A percentile compares a stretch with the other conserved stretches of the same genome.
Evolutionary conservation across 1,284 basidiomycete genomes (phyloP).

Genomic region (Chalciporus sp.): DNA sequence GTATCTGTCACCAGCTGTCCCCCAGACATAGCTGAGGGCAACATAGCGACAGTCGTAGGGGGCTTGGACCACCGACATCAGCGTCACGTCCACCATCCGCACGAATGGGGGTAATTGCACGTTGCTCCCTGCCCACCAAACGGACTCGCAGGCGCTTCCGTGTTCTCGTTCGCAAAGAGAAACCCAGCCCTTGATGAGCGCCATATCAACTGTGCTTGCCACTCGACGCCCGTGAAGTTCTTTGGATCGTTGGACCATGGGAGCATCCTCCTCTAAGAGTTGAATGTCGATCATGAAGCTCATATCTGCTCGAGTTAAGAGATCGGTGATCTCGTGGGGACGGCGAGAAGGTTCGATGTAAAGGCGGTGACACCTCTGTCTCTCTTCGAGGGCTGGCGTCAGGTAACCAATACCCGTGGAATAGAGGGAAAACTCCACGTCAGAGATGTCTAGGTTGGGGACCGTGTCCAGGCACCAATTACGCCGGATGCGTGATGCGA

Average conservation of each 20-base stretch:
- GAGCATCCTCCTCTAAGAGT: constrained; percentile 19
- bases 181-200: background rate
- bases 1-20: background rate
- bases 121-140: background rate
- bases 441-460: constrained; percentile 10
- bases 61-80: constrained; percentile 11
- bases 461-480: constrained; percentile 19
- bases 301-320: constrained; percentile 4
- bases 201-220: constrained; percentile 11
- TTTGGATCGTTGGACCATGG: constrained; percentile 9
- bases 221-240: constrained; percentile 25
- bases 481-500: constrained; percentile 11
- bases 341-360: constrained; percentile 9
- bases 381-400: constrained; percentile 1
- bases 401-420: too few species aligned
- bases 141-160: background rate
- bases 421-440: constrained; percentile 2
- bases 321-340: constrained; percentile 8
- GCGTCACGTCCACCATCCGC: constrained; percentile 10
- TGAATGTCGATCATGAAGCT: constrained; percentile 18
- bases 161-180: background rate
- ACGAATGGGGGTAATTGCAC: constrained; percentile 5
- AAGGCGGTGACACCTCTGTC: constrained; percentile 18
- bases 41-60: constrained; percentile 13
- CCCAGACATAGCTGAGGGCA: constrained; percentile 13